phyloP scores from a whole-genome alignment of 805 yeast species.

The Babjeviella inositovora region DNA sequence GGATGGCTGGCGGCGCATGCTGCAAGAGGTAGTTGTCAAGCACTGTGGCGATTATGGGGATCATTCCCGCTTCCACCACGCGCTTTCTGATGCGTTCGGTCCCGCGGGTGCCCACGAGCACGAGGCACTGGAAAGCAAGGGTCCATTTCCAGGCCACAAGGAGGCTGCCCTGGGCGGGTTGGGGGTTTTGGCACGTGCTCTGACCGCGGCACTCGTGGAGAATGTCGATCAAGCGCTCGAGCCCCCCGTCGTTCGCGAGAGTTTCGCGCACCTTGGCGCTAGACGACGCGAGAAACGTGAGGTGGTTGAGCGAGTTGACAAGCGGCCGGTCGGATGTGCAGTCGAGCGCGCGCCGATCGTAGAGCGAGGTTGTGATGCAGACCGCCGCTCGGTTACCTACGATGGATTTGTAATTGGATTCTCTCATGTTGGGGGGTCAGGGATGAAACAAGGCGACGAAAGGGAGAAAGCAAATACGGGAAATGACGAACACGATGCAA shows the following conservation, averaged over 20 bases:
- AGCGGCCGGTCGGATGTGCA: slow-evolving; percentile 81
- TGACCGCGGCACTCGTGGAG: slow-evolving; percentile 69
- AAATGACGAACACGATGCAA: no score
- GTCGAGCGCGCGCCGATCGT: slow-evolving; percentile 86
- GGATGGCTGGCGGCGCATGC: no score
- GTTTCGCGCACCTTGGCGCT: slow-evolving; percentile 87
- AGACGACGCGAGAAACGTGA: slow-evolving; percentile 75
- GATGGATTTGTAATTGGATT: slow-evolving; percentile 70
- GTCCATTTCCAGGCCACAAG: slow-evolving; percentile 97
- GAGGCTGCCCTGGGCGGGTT: slow-evolving; percentile 13
- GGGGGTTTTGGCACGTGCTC: no score
- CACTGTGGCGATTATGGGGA: slow-evolving; percentile 84
- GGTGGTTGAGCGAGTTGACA: slow-evolving; percentile 80
- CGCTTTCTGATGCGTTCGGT: slow-evolving; percentile 72
- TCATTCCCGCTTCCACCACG: slow-evolving; percentile 81
- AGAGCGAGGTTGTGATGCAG: slow-evolving; percentile 73
- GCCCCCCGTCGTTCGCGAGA: slow-evolving; percentile 76
- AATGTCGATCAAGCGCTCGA: slow-evolving; percentile 76
- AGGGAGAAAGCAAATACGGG: no score
- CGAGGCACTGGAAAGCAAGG: slow-evolving; percentile 81
- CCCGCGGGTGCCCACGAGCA: slow-evolving; percentile 85
- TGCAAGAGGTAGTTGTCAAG: slow-evolving; percentile 69
- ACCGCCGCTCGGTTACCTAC: slow-evolving; percentile 82
- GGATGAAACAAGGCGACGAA: no score
- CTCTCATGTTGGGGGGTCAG: slow-evolving; percentile 85